Percentiles rank a stretch among this genome's conserved stretches.
Evolutionary conservation across 225 moss, liverwort and hornwort species (phyloP).

Genomic region (Neckera pumila): DNA sequence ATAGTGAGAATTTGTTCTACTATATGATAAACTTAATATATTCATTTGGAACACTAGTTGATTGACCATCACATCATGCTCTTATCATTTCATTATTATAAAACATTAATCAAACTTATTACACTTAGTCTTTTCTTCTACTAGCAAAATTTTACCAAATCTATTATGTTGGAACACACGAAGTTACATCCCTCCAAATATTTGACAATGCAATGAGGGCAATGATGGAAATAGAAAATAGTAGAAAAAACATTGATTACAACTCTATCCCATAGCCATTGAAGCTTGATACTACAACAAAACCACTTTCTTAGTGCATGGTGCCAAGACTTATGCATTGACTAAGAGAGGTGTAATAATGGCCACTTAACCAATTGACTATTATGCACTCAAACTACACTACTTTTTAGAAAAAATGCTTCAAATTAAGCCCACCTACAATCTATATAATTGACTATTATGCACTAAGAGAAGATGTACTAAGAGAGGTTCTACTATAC

Average conservation of each 20-base stretch:
- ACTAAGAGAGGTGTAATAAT: no score
- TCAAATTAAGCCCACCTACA: no score
- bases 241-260: background rate
- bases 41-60: no score
- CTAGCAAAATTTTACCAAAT: background rate
- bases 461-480: no score
- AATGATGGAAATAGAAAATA: rapidly evolving
- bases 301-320: no score
- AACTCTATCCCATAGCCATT: background rate
- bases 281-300: background rate
- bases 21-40: background rate
- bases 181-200: background rate
- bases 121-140: background rate
- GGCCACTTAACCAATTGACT: no score
- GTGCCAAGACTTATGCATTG: no score
- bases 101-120: background rate
- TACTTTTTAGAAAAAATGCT: no score
- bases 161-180: background rate
- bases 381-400: no score
- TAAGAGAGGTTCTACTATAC: no score
- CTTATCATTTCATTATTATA: background rate
- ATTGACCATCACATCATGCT: no score
- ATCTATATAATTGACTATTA: no score
- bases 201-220: rapidly evolving
- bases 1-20: background rate